These are phyloP conservation scores for Pseudocercospora fijiensis DNA, from an alignment of 2,329 filamentous ascomycete genomes.

Conservation along the genomic window DNA sequence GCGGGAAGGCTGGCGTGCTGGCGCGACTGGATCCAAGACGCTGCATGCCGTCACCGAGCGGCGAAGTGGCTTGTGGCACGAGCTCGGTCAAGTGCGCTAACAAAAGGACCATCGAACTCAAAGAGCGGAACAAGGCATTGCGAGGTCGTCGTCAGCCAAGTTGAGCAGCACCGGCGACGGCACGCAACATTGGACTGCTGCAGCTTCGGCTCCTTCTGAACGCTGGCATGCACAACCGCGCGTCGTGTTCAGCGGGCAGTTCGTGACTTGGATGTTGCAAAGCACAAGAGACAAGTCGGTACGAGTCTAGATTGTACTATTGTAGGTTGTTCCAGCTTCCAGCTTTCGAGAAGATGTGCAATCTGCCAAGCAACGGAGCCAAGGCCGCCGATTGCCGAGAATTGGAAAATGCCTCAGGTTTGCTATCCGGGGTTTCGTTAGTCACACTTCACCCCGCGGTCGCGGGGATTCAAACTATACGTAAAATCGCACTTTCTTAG, in stretches of 20 bases:
- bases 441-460: too few species aligned
- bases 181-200: background rate
- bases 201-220: background rate
- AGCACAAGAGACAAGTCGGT: background rate
- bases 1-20: background rate
- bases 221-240: background rate
- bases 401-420: background rate
- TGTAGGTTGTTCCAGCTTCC: too few species aligned
- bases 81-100: constrained; percentile 16
- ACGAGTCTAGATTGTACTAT: background rate
- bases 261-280: background rate
- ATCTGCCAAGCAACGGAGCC: background rate
- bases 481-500: too few species aligned
- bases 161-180: background rate
- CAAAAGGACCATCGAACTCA: constrained; percentile 4
- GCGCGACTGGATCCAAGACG: constrained; percentile 2
- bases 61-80: constrained; percentile 21
- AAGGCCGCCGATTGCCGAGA: background rate
- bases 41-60: constrained; percentile 11
- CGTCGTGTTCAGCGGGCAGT: background rate
- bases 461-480: too few species aligned
- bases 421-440: too few species aligned
- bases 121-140: constrained; percentile 15
- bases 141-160: constrained; percentile 1
- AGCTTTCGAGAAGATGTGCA: background rate